These are phyloP conservation scores for Peronosclerospora sorghi DNA, from an alignment of 352 stramenopile species.

Conservation along the genomic window DNA sequence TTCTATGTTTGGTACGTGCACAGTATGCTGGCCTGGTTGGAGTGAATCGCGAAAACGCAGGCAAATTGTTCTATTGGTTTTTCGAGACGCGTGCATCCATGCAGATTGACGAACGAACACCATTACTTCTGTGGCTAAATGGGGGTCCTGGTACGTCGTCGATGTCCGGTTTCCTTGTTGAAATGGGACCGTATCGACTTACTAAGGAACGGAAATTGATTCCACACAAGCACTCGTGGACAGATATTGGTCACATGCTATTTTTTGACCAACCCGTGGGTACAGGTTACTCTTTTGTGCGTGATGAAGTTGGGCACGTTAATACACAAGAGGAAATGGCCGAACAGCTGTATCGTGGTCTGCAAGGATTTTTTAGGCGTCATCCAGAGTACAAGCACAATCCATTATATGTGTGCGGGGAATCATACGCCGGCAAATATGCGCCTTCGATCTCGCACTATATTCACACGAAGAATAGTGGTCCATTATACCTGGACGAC, in stretches of 20 bases:
- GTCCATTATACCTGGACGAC: constrained; percentile 16
- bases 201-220: constrained; percentile 54
- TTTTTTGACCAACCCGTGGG: constrained; percentile 80
- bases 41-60: constrained; percentile 42
- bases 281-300: constrained; percentile 65
- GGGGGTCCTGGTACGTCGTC: constrained; percentile 65
- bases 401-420: constrained; percentile 65
- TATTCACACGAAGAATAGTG: constrained; percentile 84
- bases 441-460: constrained; percentile 90
- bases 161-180: constrained; percentile 65
- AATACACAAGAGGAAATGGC: constrained; percentile 56
- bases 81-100: constrained; percentile 49
- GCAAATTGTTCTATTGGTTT: constrained; percentile 82
- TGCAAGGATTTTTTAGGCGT: constrained; percentile 84
- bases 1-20: constrained; percentile 24
- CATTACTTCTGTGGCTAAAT: constrained; percentile 75
- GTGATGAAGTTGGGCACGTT: constrained; percentile 61
- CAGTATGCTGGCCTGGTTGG: constrained; percentile 62
- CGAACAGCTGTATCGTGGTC: constrained; percentile 86
- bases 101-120: constrained; percentile 37
- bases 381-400: constrained; percentile 75
- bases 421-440: constrained; percentile 96
- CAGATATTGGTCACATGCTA: constrained; percentile 68
- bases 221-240: constrained; percentile 59
- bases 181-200: constrained; percentile 75